A percentile compares a stretch with the other conserved stretches of the same genome.
Evolutionary conservation across 768 basidiomycete genomes (phyloP).

Genomic region (Termitomyces sp.): DNA sequence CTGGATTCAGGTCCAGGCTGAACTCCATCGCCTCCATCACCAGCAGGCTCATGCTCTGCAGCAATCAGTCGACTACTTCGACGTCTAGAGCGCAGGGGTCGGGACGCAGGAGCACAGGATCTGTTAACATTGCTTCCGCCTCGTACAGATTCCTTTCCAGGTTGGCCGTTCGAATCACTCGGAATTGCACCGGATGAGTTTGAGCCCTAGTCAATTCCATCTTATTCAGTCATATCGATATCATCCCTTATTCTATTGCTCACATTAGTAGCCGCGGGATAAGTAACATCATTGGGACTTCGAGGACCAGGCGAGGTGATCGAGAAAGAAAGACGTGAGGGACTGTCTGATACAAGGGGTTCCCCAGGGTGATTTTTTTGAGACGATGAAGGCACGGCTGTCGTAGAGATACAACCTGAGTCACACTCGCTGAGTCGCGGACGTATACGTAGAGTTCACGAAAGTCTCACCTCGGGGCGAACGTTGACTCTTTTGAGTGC

Average conservation of each 20-base stretch:
- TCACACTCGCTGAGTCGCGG: neutral
- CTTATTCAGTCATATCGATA: neutral
- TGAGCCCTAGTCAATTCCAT: slow-evolving; percentile 8
- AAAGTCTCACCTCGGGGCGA: slow-evolving; percentile 35
- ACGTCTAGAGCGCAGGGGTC: slow-evolving; percentile 10
- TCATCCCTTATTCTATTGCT: neutral
- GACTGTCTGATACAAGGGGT: neutral
- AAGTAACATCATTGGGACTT: too few species aligned
- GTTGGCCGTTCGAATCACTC: neutral
- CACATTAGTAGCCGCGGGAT: neutral
- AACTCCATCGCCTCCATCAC: neutral
- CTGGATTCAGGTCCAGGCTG: slow-evolving; percentile 8
- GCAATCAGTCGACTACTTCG: slow-evolving; percentile 7
- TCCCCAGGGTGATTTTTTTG: neutral
- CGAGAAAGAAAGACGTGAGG: neutral
- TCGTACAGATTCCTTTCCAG: neutral
- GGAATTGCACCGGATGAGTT: neutral
- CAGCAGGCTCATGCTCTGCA: neutral
- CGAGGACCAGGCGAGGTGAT: neutral
- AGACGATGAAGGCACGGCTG: neutral
- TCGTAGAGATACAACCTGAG: neutral
- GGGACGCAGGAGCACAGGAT: slow-evolving; percentile 3
- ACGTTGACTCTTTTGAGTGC: slow-evolving; percentile 11
- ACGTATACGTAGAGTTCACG: neutral
- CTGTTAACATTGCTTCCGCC: neutral